phyloP scores from a whole-genome alignment of 2,329 filamentous ascomycete genomes.

The Penicillium sp. region DNA sequence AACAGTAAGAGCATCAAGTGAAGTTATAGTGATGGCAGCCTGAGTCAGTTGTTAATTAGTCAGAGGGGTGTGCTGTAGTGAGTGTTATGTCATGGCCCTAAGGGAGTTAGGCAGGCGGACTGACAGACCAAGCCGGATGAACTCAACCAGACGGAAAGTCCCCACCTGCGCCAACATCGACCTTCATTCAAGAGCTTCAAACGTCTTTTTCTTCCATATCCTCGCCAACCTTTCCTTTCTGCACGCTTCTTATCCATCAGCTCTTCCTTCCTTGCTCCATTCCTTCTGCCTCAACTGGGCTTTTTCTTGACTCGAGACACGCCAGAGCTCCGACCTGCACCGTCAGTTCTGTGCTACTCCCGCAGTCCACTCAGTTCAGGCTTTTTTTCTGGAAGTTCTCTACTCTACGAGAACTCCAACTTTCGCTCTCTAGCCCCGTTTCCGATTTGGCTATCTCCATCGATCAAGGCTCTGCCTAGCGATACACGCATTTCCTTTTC shows the following conservation, averaged over 20 bases:
- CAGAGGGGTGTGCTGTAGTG: no score
- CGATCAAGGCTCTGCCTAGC: background rate
- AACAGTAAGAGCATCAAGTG: no score
- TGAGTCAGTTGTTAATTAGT: no score
- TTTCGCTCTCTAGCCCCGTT: background rate
- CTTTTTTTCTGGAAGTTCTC: constrained; percentile 9
- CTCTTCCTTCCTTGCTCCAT: constrained; percentile 12
- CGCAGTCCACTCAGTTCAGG: constrained; percentile 6
- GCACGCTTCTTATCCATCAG: background rate
- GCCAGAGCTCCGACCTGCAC: constrained; percentile 40
- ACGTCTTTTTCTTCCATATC: constrained; percentile 10
- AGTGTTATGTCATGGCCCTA: constrained; percentile 2
- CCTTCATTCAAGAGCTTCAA: constrained; percentile 51
- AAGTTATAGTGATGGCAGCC: background rate
- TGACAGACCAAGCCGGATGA: background rate
- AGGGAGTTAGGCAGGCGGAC: background rate
- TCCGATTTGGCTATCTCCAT: background rate
- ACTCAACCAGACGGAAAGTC: constrained; percentile 6
- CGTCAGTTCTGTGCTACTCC: constrained; percentile 31
- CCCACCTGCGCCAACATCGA: constrained; percentile 25
- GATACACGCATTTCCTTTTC: background rate
- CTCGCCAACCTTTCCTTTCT: constrained; percentile 14
- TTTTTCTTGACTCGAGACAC: background rate
- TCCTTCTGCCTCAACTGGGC: background rate
- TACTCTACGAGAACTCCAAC: background rate